Evolutionary conservation across 805 yeast genomes (phyloP).

Genomic region (Starmerella geochares): DNA sequence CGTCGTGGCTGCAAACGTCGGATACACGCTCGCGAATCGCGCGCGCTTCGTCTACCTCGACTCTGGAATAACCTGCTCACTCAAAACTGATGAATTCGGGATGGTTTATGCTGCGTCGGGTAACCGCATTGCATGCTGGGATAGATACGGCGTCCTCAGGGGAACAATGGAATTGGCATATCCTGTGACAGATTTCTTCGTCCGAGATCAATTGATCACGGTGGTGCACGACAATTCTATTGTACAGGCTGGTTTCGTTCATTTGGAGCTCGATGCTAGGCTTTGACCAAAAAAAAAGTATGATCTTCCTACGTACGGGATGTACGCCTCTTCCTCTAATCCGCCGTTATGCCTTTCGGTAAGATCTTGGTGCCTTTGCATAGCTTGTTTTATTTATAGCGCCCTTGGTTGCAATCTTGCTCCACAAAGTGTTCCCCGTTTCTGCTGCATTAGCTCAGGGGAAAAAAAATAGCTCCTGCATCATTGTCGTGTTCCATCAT

Average conservation of each 20-base stretch:
- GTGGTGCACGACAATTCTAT: background rate
- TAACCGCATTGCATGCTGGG: background rate
- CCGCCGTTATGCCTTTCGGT: too few species aligned
- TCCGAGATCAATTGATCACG: background rate
- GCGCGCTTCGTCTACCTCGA: background rate
- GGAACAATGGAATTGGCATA: background rate
- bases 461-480: too few species aligned
- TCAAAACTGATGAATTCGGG: background rate
- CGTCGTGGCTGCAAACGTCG: background rate
- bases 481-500: too few species aligned
- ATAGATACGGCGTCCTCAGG: background rate
- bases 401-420: too few species aligned
- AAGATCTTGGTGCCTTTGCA: too few species aligned
- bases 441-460: too few species aligned
- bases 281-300: too few species aligned
- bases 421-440: too few species aligned
- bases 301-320: too few species aligned
- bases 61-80: background rate
- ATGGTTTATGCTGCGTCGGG: slow-evolving; percentile 1
- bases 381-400: too few species aligned
- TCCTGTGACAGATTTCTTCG: background rate
- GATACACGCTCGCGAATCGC: background rate
- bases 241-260: background rate
- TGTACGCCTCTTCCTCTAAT: too few species aligned
- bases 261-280: background rate